These are phyloP conservation scores for Sphagnum contortum DNA, from an alignment of 225 moss, liverwort and hornwort genomes.

Conservation along the genomic window DNA sequence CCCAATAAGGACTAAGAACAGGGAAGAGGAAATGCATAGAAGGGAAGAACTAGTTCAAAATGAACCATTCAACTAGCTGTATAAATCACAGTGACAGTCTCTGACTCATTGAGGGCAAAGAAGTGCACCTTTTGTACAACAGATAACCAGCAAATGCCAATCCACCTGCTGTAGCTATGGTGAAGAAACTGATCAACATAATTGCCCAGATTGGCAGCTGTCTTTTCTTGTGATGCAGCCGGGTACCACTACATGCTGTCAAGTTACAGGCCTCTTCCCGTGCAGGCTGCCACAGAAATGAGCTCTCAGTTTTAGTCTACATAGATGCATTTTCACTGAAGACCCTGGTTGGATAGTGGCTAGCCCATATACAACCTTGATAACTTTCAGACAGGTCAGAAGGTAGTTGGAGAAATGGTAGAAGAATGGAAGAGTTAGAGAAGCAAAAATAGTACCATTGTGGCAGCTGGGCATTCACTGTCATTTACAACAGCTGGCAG, in stretches of 20 bases:
- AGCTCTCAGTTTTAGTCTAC: no score
- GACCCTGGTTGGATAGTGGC: no score
- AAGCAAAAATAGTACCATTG: constrained; percentile 23
- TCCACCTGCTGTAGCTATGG: constrained; percentile 24
- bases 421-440: not conserved
- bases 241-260: constrained; percentile 16
- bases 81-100: not conserved
- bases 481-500: constrained; percentile 36
- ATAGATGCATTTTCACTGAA: no score
- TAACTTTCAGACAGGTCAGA: no score
- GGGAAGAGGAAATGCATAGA: not conserved
- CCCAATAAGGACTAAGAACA: not conserved
- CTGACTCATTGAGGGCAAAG: not conserved
- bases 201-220: constrained; percentile 54
- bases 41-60: not conserved
- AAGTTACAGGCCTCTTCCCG: constrained; percentile 22
- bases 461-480: constrained; percentile 46
- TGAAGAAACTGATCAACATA: constrained; percentile 36
- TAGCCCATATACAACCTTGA: no score
- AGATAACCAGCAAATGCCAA: constrained; percentile 42
- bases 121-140: constrained; percentile 46
- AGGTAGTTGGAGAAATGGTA: not conserved
- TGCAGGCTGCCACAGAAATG: constrained; percentile 12
- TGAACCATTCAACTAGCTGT: not conserved
- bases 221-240: constrained; percentile 18